These are phyloP conservation scores for Alternaria atra DNA, from an alignment of 2,329 filamentous ascomycete species.

Conservation along the genomic window DNA sequence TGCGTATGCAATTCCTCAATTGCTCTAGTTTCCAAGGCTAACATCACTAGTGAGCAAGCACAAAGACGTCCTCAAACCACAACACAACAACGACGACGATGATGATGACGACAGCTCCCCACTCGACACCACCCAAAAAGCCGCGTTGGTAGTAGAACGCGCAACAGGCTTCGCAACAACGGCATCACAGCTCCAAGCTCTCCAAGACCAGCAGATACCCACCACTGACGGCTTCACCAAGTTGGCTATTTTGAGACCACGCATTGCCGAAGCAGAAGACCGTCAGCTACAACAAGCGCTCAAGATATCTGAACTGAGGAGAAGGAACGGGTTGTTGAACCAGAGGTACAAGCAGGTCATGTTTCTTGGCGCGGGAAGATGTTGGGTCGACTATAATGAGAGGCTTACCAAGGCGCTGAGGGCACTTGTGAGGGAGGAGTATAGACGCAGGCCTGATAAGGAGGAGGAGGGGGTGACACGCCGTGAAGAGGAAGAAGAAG, in stretches of 20 bases:
- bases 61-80: conserved; percentile 50
- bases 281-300: conserved; percentile 69
- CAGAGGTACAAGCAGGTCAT: conserved; percentile 76
- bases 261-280: conserved; percentile 69
- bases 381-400: conserved; percentile 76
- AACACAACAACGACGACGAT: conserved; percentile 26
- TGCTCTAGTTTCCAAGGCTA: conserved; percentile 15
- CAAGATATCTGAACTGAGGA: conserved; percentile 70
- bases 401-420: conserved; percentile 72
- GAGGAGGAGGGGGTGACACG: not conserved
- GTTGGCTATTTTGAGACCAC: conserved; percentile 66
- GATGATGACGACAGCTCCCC: conserved; percentile 17
- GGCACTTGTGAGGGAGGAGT: conserved; percentile 70
- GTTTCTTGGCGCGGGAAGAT: conserved; percentile 72
- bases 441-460: conserved; percentile 59
- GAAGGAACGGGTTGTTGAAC: conserved; percentile 65
- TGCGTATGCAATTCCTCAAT: conserved; percentile 36
- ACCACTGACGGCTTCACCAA: conserved; percentile 57
- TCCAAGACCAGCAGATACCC: conserved; percentile 56
- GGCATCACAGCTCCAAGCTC: conserved; percentile 55
- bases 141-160: conserved; percentile 56
- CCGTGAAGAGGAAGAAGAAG: conserved; percentile 10
- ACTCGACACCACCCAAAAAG: conserved; percentile 36
- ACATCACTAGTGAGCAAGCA: conserved; percentile 50
- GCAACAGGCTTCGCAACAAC: conserved; percentile 54